Evolutionary conservation across 2,329 filamentous ascomycete species (phyloP).

Genomic region (Phyllosticta ampelicida): DNA sequence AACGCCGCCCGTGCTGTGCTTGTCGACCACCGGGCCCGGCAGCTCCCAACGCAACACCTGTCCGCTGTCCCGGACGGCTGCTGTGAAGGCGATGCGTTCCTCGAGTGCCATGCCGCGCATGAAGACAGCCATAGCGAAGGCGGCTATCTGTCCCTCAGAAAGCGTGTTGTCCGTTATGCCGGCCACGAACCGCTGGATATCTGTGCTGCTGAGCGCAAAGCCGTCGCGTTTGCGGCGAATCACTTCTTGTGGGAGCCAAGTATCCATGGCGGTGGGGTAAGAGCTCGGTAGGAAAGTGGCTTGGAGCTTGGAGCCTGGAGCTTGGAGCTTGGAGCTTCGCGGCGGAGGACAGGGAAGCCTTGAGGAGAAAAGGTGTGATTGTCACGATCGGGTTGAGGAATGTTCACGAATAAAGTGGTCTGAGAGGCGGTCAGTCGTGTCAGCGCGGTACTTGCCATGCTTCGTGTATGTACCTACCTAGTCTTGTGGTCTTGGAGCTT

Average conservation of each 20-base stretch:
- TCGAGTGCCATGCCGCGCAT: slow-evolving; percentile 8
- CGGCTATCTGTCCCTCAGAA: slow-evolving; percentile 7
- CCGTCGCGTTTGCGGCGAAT: slow-evolving; percentile 11
- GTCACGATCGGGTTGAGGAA: neutral
- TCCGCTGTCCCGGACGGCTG: slow-evolving; percentile 7
- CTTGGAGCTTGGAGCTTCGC: too few relatives aligned
- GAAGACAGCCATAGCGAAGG: slow-evolving; percentile 10
- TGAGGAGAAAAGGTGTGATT: neutral
- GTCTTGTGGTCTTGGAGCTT: neutral
- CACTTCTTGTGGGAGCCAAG: slow-evolving; percentile 10
- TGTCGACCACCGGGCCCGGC: slow-evolving; percentile 7
- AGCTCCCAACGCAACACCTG: slow-evolving; percentile 6
- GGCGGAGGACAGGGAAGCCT: neutral
- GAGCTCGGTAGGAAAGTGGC: neutral
- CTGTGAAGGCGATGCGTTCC: slow-evolving; percentile 9
- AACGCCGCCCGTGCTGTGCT: slow-evolving; percentile 10
- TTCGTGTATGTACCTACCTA: neutral
- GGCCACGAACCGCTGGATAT: slow-evolving; percentile 10
- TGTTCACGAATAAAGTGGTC: slow-evolving; percentile 1
- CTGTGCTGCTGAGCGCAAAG: slow-evolving; percentile 4
- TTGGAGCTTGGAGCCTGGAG: neutral
- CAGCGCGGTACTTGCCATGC: neutral
- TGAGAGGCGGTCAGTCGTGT: slow-evolving; percentile 1
- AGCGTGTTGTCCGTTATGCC: slow-evolving; percentile 4
- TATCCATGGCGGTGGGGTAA: slow-evolving; percentile 1